These are phyloP conservation scores for Uronychia binucleata DNA, from an alignment of 73 alveolate genomes.

Conservation along the genomic window DNA sequence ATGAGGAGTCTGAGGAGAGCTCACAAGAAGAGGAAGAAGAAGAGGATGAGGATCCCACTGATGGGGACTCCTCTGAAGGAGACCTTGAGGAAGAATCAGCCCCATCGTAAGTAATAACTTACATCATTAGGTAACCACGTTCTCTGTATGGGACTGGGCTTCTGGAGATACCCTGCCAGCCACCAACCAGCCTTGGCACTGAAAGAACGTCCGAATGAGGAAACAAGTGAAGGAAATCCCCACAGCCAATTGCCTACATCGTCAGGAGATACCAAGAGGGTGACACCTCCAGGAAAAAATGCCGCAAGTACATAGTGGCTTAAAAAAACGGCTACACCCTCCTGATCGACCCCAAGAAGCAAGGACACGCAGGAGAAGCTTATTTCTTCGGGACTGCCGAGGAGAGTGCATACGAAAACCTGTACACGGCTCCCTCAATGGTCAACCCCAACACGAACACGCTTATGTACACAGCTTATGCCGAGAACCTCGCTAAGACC, in stretches of 20 bases:
- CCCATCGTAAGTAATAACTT: no score
- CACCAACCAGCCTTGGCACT: no score
- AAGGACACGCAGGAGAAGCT: not conserved
- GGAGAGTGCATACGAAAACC: not conserved
- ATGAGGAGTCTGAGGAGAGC: no score
- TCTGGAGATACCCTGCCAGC: no score
- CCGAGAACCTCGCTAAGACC: not conserved
- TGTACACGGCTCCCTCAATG: not conserved
- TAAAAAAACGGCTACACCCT: not conserved
- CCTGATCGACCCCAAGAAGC: not conserved
- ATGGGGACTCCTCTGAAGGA: no score
- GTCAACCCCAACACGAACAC: not conserved
- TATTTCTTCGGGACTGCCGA: not conserved
- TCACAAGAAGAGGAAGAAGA: no score
- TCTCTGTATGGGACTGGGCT: no score
- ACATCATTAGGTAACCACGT: no score
- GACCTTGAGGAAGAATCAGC: no score
- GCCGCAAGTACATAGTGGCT: not conserved
- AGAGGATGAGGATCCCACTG: no score
- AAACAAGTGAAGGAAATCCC: no score
- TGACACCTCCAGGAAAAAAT: not conserved
- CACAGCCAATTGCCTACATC: not conserved
- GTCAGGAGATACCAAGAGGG: not conserved
- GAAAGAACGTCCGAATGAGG: no score
- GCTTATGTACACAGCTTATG: not conserved